Percentiles rank a stretch among this genome's conserved stretches.
phyloP scores from a whole-genome alignment of 305 asterid species.

The Nicotiana rustica region DNA sequence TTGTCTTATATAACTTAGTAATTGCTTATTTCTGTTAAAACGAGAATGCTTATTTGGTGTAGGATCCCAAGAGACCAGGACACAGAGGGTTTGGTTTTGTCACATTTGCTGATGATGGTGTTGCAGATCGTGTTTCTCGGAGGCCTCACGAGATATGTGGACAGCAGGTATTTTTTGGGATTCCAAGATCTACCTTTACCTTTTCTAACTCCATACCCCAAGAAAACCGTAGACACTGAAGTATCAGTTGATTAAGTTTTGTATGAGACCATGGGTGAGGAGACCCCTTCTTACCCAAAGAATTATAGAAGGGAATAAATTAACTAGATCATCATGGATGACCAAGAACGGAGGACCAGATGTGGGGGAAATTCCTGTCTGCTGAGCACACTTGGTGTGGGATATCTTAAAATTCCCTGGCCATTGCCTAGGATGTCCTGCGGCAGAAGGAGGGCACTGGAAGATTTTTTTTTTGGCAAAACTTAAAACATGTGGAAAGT shows the following conservation, averaged over 20 bases:
- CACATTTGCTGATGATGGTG: slow-evolving; percentile 96
- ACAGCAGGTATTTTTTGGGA: slow-evolving; percentile 71
- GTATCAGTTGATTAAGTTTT: slow-evolving; percentile 11
- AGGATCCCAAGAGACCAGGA: slow-evolving; percentile 98
- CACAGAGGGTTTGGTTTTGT: slow-evolving; percentile 99
- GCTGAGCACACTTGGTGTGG: background rate
- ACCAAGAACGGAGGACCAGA: background rate
- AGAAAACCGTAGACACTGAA: background rate
- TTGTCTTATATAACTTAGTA: background rate
- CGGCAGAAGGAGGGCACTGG: background rate
- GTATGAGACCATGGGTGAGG: slow-evolving; percentile 26
- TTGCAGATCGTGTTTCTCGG: slow-evolving; percentile 97
- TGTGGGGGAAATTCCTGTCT: background rate
- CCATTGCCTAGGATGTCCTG: background rate
- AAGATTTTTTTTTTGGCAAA: background rate
- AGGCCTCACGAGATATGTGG: slow-evolving; percentile 98
- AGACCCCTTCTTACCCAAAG: background rate
- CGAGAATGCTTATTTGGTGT: slow-evolving; percentile 39
- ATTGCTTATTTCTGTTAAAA: slow-evolving; percentile 6
- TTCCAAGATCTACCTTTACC: background rate
- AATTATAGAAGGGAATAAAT: background rate
- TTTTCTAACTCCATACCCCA: background rate
- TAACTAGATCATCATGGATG: background rate
- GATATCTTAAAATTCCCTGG: slow-evolving; percentile 1
- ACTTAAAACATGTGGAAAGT: background rate